Conservation (phyloP, 2,329 filamentous ascomycete genomes). For the Bertia moriformis region DNA sequence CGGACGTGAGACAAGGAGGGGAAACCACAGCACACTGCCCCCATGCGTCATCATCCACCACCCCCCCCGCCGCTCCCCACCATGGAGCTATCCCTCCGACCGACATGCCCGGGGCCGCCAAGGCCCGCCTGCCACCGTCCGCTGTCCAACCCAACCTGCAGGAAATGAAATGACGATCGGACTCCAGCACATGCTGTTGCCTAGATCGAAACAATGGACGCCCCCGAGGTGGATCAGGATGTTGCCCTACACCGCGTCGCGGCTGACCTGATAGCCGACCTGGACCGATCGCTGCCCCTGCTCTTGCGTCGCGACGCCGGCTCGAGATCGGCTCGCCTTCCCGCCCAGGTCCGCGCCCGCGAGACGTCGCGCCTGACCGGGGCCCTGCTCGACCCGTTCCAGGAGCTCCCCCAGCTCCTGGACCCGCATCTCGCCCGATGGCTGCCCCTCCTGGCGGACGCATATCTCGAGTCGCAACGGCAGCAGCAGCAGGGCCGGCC, state of each 20-base stretch:
- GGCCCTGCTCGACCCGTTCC: slow-evolving; percentile 67
- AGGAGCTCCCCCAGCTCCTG: slow-evolving; percentile 86
- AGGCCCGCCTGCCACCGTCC: no score
- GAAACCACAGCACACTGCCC: not conserved
- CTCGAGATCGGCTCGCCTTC: slow-evolving; percentile 36
- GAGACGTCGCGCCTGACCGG: slow-evolving; percentile 31
- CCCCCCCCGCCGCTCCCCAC: no score
- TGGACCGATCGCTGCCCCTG: slow-evolving; percentile 38
- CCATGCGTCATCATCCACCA: not conserved
- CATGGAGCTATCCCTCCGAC: no score
- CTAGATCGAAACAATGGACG: slow-evolving; percentile 33
- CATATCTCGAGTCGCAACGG: no score
- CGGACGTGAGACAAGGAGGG: no score
- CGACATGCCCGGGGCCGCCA: no score
- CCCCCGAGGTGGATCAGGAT: slow-evolving; percentile 42
- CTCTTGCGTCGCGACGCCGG: no score
- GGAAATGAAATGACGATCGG: no score
- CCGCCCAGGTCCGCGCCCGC: slow-evolving; percentile 30
- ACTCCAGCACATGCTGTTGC: not conserved
- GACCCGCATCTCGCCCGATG: slow-evolving; percentile 69
- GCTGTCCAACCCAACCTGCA: not conserved
- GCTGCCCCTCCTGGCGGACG: slow-evolving; percentile 59
- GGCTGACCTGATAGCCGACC: slow-evolving; percentile 40
- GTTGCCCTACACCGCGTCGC: slow-evolving; percentile 48
- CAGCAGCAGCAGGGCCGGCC: slow-evolving; percentile 42